Evolutionary conservation across 2,329 filamentous ascomycete species (phyloP), one percentile per base, ranked within the genome.

Genomic region (Arthrocladium fulminans): DNA sequence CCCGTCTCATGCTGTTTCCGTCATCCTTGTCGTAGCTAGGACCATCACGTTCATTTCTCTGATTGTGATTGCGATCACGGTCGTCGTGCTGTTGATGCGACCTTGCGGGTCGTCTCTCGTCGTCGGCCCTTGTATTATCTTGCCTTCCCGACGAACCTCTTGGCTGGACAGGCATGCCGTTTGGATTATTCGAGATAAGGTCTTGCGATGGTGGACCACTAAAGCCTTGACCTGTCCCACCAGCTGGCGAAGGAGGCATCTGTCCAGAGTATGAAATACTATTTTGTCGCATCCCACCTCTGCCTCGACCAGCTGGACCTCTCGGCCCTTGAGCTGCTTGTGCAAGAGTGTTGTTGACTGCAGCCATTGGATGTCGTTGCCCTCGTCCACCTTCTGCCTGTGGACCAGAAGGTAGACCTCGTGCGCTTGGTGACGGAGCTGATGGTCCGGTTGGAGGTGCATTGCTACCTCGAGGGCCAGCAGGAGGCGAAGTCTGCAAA

Each of bases 291-390:
- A 49, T 39, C 9, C 49, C 61, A 24, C 61, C 60, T 15, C 67
- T 66, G 51, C 69, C 61, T 35, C 69, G 67, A 20, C 69, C 65
- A 41, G 66, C 65, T 22, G 63, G 57, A 3, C 35, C 35, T 42
- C 25, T 7, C n/a, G 66, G 62, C 9, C 65, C 62, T 30, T 62
- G 58, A 24, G 55, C 59, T 22, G 58, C 65, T 54, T 73, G 69
- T 47, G 73, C 69, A 29, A 74, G 65, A 58, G 72, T 66, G 47
- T 63, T 71, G 54, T 72, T 72, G 47, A 74, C 61, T 1, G 65
- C 67, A 12, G 67, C 64, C 51, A 74, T 70, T 3, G 52, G 51
- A 47, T 57, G 50, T 10, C 71, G 67, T 51, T 72, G 72, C 51
- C 72, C 70, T 25, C 70, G 61, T 24, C 69, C 64, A 32, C 63